Evolutionary conservation across 2,329 filamentous ascomycete species (phyloP).

Genomic region (Neoarthrinium moseri): DNA sequence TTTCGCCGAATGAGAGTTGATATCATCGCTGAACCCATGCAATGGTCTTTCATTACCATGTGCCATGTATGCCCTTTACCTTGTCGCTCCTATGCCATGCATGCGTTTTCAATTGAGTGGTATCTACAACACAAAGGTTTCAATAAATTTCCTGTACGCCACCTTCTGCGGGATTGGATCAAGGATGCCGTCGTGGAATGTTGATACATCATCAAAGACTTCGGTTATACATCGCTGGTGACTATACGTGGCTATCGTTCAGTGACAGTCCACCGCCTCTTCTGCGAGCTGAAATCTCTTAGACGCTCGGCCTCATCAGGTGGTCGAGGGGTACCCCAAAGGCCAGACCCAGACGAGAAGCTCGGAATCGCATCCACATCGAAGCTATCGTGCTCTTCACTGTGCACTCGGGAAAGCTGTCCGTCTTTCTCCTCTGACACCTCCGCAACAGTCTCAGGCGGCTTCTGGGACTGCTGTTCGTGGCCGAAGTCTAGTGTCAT

Average conservation of each 20-base stretch:
- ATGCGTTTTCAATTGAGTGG: too few relatives aligned
- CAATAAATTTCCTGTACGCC: too few relatives aligned
- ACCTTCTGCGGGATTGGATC: too few relatives aligned
- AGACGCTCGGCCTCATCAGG: conserved; percentile 44
- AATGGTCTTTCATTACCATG: too few relatives aligned
- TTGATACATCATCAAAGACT: neutral
- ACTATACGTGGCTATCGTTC: conserved; percentile 40
- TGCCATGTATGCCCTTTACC: too few relatives aligned
- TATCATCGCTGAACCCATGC: too few relatives aligned
- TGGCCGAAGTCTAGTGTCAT: conserved; percentile 53
- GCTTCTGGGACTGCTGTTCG: conserved; percentile 23
- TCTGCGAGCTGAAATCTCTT: conserved; percentile 44
- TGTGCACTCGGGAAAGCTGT: conserved; percentile 12
- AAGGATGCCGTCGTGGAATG: too few relatives aligned
- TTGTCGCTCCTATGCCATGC: too few relatives aligned
- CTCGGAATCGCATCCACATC: conserved; percentile 32
- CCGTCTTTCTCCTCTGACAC: conserved; percentile 2
- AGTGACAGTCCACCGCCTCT: conserved; percentile 56
- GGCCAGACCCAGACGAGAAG: conserved; percentile 38
- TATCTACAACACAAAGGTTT: too few relatives aligned
- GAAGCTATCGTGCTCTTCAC: conserved; percentile 25
- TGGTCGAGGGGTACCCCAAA: conserved; percentile 43
- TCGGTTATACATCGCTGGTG: neutral
- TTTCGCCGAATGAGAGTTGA: too few relatives aligned
- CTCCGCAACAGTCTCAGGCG: neutral